phyloP scores from a whole-genome alignment of 2,329 filamentous ascomycete genomes.

The Arthrobotrys pseudoclavata region DNA sequence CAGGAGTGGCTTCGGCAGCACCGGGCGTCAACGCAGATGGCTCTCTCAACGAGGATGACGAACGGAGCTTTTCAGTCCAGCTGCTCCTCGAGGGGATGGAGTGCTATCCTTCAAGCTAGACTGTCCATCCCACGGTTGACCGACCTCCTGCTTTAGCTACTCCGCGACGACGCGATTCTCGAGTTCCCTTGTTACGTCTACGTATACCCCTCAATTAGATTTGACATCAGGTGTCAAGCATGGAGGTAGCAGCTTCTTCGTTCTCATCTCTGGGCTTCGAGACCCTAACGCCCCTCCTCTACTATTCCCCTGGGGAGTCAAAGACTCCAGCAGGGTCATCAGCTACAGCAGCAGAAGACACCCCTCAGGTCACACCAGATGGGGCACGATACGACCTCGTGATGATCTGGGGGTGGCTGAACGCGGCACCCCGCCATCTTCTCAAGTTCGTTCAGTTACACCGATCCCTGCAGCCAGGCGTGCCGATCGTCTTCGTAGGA shows the following conservation, averaged over 20 bases:
- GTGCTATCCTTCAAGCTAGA: not conserved
- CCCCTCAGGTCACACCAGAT: slow-evolving; percentile 11
- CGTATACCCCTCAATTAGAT: slow-evolving; percentile 4
- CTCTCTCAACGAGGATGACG: not conserved
- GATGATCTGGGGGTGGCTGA: slow-evolving; percentile 57
- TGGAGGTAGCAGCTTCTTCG: slow-evolving; percentile 21
- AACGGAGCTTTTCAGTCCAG: not conserved
- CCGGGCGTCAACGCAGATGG: slow-evolving; percentile 14
- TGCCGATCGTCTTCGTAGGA: slow-evolving; percentile 42
- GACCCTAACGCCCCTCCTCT: slow-evolving; percentile 37
- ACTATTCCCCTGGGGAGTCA: slow-evolving; percentile 31
- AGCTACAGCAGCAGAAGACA: not conserved
- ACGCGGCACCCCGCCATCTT: slow-evolving; percentile 47
- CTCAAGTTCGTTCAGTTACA: slow-evolving; percentile 54
- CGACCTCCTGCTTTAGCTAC: not conserved
- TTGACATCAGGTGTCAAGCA: not conserved
- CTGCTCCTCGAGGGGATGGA: not conserved
- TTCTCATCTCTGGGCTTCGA: slow-evolving; percentile 45
- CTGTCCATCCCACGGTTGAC: not conserved
- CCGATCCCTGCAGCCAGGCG: slow-evolving; percentile 43
- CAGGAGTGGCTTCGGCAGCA: not conserved
- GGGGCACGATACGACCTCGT: slow-evolving; percentile 38
- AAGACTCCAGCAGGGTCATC: not conserved
- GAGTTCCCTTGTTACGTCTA: not conserved
- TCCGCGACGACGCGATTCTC: not conserved